phyloP scores from a whole-genome alignment of 345 rosid species.

The Citropsis articulata region DNA sequence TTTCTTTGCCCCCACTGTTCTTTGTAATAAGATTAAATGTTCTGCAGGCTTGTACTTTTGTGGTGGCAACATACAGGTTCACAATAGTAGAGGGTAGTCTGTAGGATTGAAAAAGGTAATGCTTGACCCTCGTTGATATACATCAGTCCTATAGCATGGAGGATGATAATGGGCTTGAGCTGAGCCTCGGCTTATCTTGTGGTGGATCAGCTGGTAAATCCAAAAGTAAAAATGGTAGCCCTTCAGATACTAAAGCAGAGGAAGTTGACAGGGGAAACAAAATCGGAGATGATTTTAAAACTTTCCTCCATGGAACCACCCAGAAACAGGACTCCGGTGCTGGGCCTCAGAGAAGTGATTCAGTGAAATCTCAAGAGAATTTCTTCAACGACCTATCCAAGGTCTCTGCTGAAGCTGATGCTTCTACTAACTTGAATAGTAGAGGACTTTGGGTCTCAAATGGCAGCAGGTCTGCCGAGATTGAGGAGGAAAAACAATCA shows the following conservation, averaged over 20 bases:
- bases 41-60: constrained; percentile 1
- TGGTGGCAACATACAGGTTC: neutral
- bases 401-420: constrained; percentile 46
- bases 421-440: constrained; percentile 44
- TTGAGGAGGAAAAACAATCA: constrained; percentile 52
- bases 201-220: constrained; percentile 75
- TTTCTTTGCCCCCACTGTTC: neutral
- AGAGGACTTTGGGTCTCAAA: constrained; percentile 54
- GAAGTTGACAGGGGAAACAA: constrained; percentile 70
- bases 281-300: constrained; percentile 67
- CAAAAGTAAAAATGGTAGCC: constrained; percentile 57
- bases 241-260: constrained; percentile 53
- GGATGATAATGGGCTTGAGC: constrained; percentile 89
- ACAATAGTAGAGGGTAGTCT: constrained; percentile 4
- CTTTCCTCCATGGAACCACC: constrained; percentile 54
- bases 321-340: constrained; percentile 57
- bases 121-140: constrained; percentile 1
- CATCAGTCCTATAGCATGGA: constrained; percentile 47
- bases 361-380: constrained; percentile 64
- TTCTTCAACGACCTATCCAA: constrained; percentile 81
- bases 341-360: constrained; percentile 64
- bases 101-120: neutral
- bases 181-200: constrained; percentile 89
- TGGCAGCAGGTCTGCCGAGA: constrained; percentile 38
- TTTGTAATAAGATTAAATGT: neutral